Evolutionary conservation across 2,329 filamentous ascomycete species (phyloP), one percentile per base, ranked within the genome.

Genomic region (Diaporthe sp.): DNA sequence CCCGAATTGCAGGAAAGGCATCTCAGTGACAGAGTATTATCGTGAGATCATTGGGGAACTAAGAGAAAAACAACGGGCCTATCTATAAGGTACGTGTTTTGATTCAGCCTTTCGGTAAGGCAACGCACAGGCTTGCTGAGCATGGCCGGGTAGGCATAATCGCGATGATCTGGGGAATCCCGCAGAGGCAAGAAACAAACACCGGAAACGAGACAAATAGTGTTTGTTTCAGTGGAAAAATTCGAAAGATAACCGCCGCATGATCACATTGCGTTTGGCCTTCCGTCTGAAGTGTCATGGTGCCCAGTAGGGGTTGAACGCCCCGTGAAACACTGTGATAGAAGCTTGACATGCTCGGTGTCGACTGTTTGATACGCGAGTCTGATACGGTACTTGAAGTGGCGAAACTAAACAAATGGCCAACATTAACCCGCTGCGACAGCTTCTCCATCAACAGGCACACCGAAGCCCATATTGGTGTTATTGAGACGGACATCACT

Each of bases 301-400:
- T 28, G 34, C 15, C 46, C 65, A 68, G 65, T 28, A 68, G 46
- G 46, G 65, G 44, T 9, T 68, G 65, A 51, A 39, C 46, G 28
- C 28, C n/a, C 25, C 34, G 39, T 68, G 46, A 69, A 69, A 69
- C 65, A 55, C 65, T 28, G 37, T 53, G 65, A 69, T 69, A 69
- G 49, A 69, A 55, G 65, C 65, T 69, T 42, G 65, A 55, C 46
- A 42, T 39, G 65, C 65, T 55, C 49, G 34, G 34, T 55, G 49
- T 34, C 31, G 34, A 42, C 46, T 53, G 65, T 69, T 69, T 55
- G 31, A 55, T 55, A 69, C 49, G 17, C 49, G 65, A 53, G 65
- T 42, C 31, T 69, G 65, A 55, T 25, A 42, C n/a, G 15, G 28
- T n/a, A 53, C 37, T 39, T 28, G 15, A 42, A 7, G 65, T 31